These are phyloP conservation scores for Talaromyces stipitatus DNA, from an alignment of 495 filamentous ascomycete genomes.

Conservation along the genomic window DNA sequence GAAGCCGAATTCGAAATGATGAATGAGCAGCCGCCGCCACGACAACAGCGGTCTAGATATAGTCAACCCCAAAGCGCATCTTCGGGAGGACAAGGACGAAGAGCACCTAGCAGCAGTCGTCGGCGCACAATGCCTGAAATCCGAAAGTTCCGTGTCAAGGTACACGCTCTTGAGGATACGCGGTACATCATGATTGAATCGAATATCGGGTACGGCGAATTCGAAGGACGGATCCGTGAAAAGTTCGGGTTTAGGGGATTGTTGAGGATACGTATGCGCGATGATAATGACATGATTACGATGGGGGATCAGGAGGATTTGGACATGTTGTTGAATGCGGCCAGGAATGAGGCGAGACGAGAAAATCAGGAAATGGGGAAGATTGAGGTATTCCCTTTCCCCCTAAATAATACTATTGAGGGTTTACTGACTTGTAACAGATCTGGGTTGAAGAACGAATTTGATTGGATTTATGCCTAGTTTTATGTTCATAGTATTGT, in stretches of 20 bases:
- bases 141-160: conserved; percentile 75
- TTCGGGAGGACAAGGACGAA: background rate
- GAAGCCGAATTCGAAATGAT: conserved; percentile 80
- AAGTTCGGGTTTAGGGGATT: conserved; percentile 70
- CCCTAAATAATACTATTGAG: background rate
- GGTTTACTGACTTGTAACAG: conserved; percentile 25
- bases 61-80: background rate
- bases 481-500: background rate
- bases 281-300: conserved; percentile 89
- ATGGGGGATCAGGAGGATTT: conserved; percentile 95
- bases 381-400: conserved; percentile 63
- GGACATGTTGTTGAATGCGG: conserved; percentile 67
- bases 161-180: conserved; percentile 79
- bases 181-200: conserved; percentile 83
- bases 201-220: conserved; percentile 63
- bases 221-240: conserved; percentile 66
- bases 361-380: conserved; percentile 82
- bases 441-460: conserved; percentile 59
- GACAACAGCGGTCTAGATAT: background rate
- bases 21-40: conserved; percentile 15
- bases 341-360: conserved; percentile 59
- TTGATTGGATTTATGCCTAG: background rate
- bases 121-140: conserved; percentile 29
- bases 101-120: conserved; percentile 14
- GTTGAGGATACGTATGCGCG: conserved; percentile 79